Evolutionary conservation across 139 green algal genomes (phyloP).

Genomic region (Chlamydomonas sphaeroides): DNA sequence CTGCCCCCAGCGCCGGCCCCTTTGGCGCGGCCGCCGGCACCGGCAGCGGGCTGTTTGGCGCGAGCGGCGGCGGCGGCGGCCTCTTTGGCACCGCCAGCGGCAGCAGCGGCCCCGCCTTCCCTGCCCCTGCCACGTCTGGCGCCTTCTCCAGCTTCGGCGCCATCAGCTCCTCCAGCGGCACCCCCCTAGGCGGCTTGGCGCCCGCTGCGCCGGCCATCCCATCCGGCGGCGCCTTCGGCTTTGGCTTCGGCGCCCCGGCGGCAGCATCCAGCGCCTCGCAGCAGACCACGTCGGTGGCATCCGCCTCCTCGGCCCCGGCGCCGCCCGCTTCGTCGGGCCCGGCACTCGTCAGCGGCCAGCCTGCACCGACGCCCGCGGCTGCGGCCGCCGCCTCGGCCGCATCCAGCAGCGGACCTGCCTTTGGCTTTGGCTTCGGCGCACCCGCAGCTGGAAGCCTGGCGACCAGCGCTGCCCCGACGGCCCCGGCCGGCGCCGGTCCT

Average conservation of each 20-base stretch:
- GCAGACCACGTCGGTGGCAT: not conserved
- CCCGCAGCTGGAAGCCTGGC: too few relatives aligned
- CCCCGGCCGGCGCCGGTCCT: too few relatives aligned
- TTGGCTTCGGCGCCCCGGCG: not conserved
- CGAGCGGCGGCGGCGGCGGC: too few relatives aligned
- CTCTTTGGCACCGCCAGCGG: too few relatives aligned
- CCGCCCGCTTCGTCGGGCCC: not conserved
- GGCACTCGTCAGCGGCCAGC: not conserved
- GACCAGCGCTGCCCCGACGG: too few relatives aligned
- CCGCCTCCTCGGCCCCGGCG: not conserved
- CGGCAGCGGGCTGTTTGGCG: too few relatives aligned
- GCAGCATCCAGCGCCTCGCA: too few relatives aligned
- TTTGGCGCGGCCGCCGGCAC: not conserved
- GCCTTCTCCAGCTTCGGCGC: not conserved
- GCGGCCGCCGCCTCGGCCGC: not conserved
- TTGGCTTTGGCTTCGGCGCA: conserved; percentile 22
- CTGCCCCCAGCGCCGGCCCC: too few relatives aligned
- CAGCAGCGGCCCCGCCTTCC: too few relatives aligned
- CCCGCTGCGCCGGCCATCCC: not conserved
- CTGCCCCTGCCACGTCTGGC: too few relatives aligned
- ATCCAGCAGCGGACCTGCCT: not conserved
- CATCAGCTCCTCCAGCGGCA: not conserved
- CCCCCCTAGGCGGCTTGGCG: not conserved
- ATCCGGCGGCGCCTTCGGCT: not conserved
- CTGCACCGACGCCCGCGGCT: not conserved